Evolutionary conservation across 306 rosid species (phyloP).

Genomic region (Cicer chorassanicum): DNA sequence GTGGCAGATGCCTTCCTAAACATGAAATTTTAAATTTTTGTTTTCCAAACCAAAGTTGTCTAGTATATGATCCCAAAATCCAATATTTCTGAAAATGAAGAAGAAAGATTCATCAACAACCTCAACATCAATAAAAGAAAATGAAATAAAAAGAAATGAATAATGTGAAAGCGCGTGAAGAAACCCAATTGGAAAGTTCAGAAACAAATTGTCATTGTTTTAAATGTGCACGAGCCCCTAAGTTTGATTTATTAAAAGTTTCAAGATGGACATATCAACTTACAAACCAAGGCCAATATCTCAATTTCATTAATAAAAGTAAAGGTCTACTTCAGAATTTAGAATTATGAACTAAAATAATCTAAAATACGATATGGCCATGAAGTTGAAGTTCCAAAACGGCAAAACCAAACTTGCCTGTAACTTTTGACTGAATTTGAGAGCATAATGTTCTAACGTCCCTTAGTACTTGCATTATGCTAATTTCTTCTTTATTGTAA

Average conservation of each 20-base stretch:
- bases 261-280: conserved; percentile 7
- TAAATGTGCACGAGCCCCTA: conserved; percentile 16
- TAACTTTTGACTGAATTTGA: conserved; percentile 1
- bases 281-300: conserved; percentile 13
- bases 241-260: conserved; percentile 3
- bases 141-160: not conserved
- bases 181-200: conserved; percentile 9
- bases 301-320: conserved; percentile 9
- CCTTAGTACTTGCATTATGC: conserved; percentile 8
- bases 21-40: not conserved
- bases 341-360: conserved; percentile 18
- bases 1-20: not conserved
- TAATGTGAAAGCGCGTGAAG: conserved; percentile 20
- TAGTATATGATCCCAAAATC: conserved; percentile 19
- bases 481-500: conserved; percentile 3
- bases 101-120: conserved; percentile 13
- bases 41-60: conserved; percentile 9
- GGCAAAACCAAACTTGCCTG: conserved; percentile 4
- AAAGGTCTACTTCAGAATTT: conserved; percentile 6
- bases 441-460: conserved; percentile 22
- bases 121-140: conserved; percentile 15
- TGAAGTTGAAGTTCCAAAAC: conserved; percentile 15
- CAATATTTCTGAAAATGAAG: conserved; percentile 19
- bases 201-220: not conserved
- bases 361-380: conserved; percentile 22